These are phyloP conservation scores for Tympanopsis confertula DNA, from an alignment of 2,329 filamentous ascomycete genomes.

Conservation along the genomic window DNA sequence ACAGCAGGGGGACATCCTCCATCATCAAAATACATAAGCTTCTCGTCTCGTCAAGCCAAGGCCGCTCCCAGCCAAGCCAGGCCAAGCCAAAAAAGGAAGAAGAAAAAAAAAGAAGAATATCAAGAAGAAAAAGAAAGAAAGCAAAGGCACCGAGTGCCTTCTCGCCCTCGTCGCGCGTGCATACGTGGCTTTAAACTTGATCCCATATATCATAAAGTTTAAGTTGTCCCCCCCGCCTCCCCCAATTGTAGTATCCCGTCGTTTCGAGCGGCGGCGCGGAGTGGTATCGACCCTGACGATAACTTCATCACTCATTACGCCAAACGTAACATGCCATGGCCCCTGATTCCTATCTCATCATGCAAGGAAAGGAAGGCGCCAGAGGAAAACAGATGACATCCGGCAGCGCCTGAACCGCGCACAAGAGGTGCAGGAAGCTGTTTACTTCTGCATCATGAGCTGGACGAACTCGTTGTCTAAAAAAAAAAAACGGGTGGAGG, in stretches of 20 bases:
- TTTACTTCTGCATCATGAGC: slow-evolving; percentile 92
- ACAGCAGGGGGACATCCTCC: slow-evolving; percentile 14
- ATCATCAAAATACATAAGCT: slow-evolving; percentile 23
- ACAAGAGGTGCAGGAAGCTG: slow-evolving; percentile 2
- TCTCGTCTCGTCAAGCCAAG: slow-evolving; percentile 24
- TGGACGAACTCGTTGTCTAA: slow-evolving; percentile 86
- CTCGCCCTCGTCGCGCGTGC: too few relatives aligned
- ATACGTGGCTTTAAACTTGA: too few relatives aligned
- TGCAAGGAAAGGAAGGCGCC: too few relatives aligned
- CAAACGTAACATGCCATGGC: too few relatives aligned
- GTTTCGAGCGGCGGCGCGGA: too few relatives aligned
- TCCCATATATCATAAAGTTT: too few relatives aligned
- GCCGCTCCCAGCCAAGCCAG: slow-evolving; percentile 9
- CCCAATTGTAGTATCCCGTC: too few relatives aligned
- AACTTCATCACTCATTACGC: too few relatives aligned
- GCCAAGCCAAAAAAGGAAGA: slow-evolving; percentile 9
- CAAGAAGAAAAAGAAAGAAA: slow-evolving; percentile 7
- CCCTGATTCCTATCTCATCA: too few relatives aligned
- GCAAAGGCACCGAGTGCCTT: slow-evolving; percentile 5
- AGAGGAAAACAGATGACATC: too few relatives aligned
- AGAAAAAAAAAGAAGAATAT: slow-evolving; percentile 7
- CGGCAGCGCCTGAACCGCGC: background rate
- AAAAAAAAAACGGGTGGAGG: slow-evolving; percentile 11
- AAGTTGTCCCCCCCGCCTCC: too few relatives aligned
- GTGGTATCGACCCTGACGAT: too few relatives aligned